Conservation (phyloP, 768 basidiomycete species). For the Mycena capillaripes region DNA sequence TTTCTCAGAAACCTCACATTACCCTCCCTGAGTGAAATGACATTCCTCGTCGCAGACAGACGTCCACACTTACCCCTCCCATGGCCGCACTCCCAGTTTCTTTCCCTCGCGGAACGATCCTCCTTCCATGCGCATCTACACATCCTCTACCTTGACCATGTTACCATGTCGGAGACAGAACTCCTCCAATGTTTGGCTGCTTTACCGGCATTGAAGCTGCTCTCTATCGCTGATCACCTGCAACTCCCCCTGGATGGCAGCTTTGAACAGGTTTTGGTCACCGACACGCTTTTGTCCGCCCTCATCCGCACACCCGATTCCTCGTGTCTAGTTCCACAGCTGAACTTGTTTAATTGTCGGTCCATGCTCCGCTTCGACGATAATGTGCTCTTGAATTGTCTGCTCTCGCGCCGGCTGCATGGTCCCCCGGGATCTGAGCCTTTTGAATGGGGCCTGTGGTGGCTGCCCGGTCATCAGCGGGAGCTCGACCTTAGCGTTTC, state of each 20-base stretch:
- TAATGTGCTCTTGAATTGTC: not conserved
- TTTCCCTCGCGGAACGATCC: not conserved
- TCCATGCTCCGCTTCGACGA: not conserved
- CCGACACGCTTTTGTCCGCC: not conserved
- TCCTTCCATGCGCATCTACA: not conserved
- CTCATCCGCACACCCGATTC: not conserved
- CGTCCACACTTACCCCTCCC: not conserved
- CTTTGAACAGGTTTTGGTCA: not conserved
- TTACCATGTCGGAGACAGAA: not conserved
- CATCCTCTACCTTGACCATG: not conserved
- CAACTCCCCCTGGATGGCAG: not conserved
- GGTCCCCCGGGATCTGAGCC: not conserved
- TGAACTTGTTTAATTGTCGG: not conserved
- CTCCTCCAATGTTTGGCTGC: not conserved
- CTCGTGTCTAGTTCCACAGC: not conserved
- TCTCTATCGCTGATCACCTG: constrained; percentile 1
- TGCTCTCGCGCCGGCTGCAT: not conserved
- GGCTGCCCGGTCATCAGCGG: not conserved
- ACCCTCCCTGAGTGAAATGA: not conserved
- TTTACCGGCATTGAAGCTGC: not conserved
- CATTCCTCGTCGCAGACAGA: not conserved
- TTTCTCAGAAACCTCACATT: not conserved
- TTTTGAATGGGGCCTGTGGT: not conserved
- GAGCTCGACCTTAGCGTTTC: not conserved
- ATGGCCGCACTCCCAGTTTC: constrained; percentile 1